Evolutionary conservation across 192 early-diverging fungal genomes (phyloP).

Genomic region (Podila clonocystis): DNA sequence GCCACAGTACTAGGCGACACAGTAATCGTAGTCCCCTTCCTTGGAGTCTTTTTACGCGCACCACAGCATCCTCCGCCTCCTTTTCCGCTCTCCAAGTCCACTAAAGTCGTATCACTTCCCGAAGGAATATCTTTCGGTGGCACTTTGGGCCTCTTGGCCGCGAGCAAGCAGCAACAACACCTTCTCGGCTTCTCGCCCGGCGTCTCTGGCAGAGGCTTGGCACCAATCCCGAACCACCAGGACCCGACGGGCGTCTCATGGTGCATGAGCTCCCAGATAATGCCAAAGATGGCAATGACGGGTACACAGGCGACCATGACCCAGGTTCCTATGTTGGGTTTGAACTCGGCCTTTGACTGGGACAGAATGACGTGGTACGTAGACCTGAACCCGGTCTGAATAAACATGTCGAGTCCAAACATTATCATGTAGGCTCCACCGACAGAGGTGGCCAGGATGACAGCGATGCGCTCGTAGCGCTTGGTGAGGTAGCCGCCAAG

Average conservation of each 20-base stretch:
- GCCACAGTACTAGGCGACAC: not conserved
- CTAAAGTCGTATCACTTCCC: not conserved
- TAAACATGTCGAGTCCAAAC: conserved; percentile 55
- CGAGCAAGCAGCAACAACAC: conserved; percentile 4
- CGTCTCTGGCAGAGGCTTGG: conserved; percentile 22
- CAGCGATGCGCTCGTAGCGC: conserved; percentile 36
- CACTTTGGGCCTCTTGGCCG: conserved; percentile 11
- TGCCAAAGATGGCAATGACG: conserved; percentile 43
- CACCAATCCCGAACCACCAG: conserved; percentile 42
- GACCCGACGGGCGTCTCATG: conserved; percentile 40
- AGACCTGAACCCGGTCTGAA: conserved; percentile 30
- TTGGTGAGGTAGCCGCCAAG: conserved; percentile 27
- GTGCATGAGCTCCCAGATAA: conserved; percentile 40
- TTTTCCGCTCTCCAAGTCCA: not conserved
- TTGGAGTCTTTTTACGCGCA: not conserved
- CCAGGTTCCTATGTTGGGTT: conserved; percentile 36
- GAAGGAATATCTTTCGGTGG: conserved; percentile 6
- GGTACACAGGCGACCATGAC: conserved; percentile 43
- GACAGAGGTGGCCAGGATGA: conserved; percentile 48
- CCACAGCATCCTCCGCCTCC: not conserved
- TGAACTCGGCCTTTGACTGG: conserved; percentile 28
- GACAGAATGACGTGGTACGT: conserved; percentile 47
- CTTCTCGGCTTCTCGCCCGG: conserved; percentile 21
- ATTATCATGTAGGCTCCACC: conserved; percentile 49
- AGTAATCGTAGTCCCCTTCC: not conserved